These are phyloP conservation scores for Stylonectria norvegica DNA, from an alignment of 2,329 filamentous ascomycete genomes.

Conservation along the genomic window DNA sequence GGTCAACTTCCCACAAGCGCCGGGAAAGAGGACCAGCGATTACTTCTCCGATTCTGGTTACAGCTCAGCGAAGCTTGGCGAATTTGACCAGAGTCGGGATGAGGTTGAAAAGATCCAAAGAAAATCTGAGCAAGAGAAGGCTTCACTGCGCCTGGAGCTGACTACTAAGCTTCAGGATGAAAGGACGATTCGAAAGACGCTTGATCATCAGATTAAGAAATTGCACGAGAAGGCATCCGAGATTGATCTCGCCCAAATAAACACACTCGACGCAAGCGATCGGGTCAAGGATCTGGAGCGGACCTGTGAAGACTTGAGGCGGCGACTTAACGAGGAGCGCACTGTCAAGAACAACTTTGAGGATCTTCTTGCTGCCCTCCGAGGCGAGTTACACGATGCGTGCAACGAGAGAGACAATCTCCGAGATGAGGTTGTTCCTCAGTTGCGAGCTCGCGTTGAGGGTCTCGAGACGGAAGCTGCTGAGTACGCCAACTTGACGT, in stretches of 20 bases:
- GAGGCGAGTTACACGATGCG: conserved; percentile 75
- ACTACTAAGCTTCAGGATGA: conserved; percentile 87
- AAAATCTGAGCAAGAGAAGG: conserved; percentile 85
- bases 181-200: conserved; percentile 66
- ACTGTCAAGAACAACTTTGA: conserved; percentile 91
- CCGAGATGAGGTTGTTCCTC: conserved; percentile 80
- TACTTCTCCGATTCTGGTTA: conserved; percentile 97
- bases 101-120: conserved; percentile 82
- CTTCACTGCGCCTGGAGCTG: conserved; percentile 78
- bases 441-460: conserved; percentile 71
- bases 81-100: conserved; percentile 58
- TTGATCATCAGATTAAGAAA: conserved; percentile 81
- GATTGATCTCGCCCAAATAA: conserved; percentile 52
- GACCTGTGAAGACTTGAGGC: conserved; percentile 76
- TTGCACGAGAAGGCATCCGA: conserved; percentile 75
- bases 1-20: conserved; percentile 52
- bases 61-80: conserved; percentile 75
- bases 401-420: conserved; percentile 89
- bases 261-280: conserved; percentile 53
- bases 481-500: conserved; percentile 69
- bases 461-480: conserved; percentile 72
- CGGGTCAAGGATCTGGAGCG: conserved; percentile 75
- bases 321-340: conserved; percentile 79
- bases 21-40: conserved; percentile 81
- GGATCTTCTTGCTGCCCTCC: conserved; percentile 80